These are phyloP conservation scores for Emiliania huxleyi DNA, from an alignment of 78 protist genomes.

Conservation along the genomic window DNA sequence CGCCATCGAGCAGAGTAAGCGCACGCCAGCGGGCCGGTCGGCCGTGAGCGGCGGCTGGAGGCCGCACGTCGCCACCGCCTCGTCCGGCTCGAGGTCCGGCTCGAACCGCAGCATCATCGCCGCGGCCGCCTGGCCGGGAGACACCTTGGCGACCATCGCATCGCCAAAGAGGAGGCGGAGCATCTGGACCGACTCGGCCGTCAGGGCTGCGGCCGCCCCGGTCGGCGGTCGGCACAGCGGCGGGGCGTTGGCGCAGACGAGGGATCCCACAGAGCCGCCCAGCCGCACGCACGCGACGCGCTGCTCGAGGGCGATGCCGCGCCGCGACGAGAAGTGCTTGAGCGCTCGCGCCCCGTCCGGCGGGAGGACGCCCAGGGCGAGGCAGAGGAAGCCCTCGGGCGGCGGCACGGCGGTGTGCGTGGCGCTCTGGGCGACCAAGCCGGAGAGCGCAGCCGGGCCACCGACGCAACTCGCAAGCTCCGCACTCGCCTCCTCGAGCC, in stretches of 20 bases:
- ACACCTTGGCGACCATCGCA: neutral
- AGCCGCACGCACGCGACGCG: neutral
- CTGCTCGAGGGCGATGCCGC: neutral
- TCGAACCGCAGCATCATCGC: neutral
- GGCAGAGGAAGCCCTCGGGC: no score
- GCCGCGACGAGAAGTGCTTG: neutral
- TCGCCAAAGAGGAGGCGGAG: neutral
- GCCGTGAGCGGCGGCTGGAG: neutral
- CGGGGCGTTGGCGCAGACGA: neutral
- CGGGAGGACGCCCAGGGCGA: no score
- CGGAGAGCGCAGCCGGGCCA: no score
- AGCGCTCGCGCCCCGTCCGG: no score
- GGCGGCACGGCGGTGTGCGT: no score
- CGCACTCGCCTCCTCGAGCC: no score
- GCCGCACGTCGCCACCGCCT: neutral
- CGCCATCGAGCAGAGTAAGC: neutral
- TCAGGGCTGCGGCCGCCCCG: neutral
- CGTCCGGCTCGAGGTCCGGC: neutral
- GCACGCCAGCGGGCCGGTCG: neutral
- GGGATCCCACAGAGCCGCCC: neutral
- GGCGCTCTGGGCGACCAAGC: no score
- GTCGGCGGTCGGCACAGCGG: neutral
- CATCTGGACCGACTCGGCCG: neutral
- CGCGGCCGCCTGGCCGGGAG: neutral
- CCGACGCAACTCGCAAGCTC: no score